These are phyloP conservation scores for Biscogniauxia mediterranea DNA, from an alignment of 2,329 filamentous ascomycete species.

Conservation along the genomic window DNA sequence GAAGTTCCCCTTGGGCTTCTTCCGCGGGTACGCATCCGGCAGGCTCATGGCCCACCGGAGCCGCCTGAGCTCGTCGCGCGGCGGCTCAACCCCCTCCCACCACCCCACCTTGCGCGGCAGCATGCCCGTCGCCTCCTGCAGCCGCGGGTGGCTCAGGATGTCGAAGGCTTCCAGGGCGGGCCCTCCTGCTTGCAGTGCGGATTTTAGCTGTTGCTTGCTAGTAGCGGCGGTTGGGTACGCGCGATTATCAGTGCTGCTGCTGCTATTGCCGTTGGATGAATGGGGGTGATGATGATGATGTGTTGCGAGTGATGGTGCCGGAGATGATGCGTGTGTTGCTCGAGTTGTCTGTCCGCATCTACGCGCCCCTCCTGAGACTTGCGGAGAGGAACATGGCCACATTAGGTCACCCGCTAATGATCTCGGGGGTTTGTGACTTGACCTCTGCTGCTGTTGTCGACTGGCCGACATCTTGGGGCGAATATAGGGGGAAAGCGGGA, in stretches of 20 bases:
- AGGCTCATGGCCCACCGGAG: conserved; percentile 23
- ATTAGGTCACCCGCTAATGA: no score
- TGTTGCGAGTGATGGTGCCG: no score
- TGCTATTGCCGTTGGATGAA: neutral
- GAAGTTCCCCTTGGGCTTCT: conserved; percentile 22
- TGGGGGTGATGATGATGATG: neutral
- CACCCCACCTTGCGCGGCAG: conserved; percentile 16
- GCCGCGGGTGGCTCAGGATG: conserved; percentile 17
- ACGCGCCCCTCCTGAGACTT: neutral
- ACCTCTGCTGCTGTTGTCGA: neutral
- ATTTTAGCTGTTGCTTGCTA: neutral
- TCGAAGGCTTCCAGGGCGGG: conserved; percentile 13
- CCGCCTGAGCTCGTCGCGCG: conserved; percentile 19
- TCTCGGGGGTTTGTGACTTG: neutral
- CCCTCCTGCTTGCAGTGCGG: neutral
- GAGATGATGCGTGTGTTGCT: neutral
- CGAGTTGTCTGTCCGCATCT: neutral
- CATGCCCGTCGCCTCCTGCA: conserved; percentile 26
- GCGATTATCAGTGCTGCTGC: neutral
- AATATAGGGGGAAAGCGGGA: no score
- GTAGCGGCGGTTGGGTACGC: neutral
- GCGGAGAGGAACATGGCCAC: no score
- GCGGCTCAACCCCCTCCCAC: conserved; percentile 15
- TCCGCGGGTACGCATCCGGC: conserved; percentile 22
- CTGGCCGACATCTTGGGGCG: no score